Evolutionary conservation across 192 early-diverging fungal genomes (phyloP), one percentile per base, ranked within the genome.

Genomic region (Ambispora gerdemannii): DNA sequence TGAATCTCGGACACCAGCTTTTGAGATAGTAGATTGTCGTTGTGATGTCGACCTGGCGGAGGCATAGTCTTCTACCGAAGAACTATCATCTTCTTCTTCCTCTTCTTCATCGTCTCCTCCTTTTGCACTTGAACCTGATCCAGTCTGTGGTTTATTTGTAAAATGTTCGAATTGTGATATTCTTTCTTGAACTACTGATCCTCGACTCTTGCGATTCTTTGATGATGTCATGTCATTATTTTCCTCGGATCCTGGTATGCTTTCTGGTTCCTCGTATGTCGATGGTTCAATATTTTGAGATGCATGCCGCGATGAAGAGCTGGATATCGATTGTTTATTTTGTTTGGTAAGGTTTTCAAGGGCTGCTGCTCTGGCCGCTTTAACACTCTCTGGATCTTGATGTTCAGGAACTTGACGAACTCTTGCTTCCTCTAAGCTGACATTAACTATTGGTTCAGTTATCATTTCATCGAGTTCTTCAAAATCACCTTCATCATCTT

Each of bases 401-500:
- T 10, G 15, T 43, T 6, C 38, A 43, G 38, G 6, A 43, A 15
- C 6, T 10, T 43, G 7, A 43, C 7, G 15, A 10, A 15, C 7
- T 15, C 15, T 6, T 10, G 38, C 38, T 43, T 43, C 15, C 6
- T 43, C 15, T 43, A 43, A 15, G 15, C 15, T 6, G 7, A 10
- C 38, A 43, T 43, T 43, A 10, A 43, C 15, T 6, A 43, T 43
- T 43, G 38, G 38, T 43, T 43, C 38, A 10, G 55, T 58, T 13
- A 58, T 58, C 55, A 58, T 32, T 38, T 70, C 67, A 19, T 15
- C 52, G 19, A 47, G 27, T 38, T 70, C 67, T 6, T 15, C 52
- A 20, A 47, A 27, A 60, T 59, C 43, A 25, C 50, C 31, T n/a
- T 47, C 58, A 20, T 58, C 43, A 64, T 74, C 72, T 30, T 64